phyloP scores from a whole-genome alignment of 306 rosid genomes.

The Carpinus fangiana region DNA sequence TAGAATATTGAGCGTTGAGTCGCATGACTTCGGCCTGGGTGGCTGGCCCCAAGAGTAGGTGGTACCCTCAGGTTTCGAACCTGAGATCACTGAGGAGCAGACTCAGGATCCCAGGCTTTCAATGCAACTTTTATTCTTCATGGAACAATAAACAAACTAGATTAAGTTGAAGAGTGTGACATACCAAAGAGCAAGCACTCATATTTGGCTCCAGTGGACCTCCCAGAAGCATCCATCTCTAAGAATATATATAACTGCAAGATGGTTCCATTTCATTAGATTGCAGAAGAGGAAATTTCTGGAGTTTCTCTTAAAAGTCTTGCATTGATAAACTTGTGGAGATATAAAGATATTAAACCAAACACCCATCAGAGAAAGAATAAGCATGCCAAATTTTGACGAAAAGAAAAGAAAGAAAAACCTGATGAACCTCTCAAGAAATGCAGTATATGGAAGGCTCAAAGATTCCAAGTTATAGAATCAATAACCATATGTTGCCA shows the following conservation, averaged over 20 bases:
- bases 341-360: not conserved
- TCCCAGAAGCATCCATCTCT: conserved; percentile 49
- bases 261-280: not conserved
- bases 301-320: not conserved
- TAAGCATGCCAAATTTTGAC: conserved; percentile 9
- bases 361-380: not conserved
- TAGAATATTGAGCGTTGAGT: too few relatives aligned
- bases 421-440: conserved; percentile 22
- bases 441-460: not conserved
- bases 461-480: conserved; percentile 11
- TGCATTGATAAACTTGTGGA: not conserved
- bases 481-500: conserved; percentile 6
- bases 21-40: too few relatives aligned
- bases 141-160: not conserved
- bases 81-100: too few relatives aligned
- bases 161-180: conserved; percentile 24
- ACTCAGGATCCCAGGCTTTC: too few relatives aligned
- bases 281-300: not conserved
- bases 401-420: conserved; percentile 7
- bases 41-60: too few relatives aligned
- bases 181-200: conserved; percentile 85
- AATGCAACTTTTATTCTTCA: not conserved
- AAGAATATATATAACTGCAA: conserved; percentile 35
- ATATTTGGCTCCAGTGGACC: conserved; percentile 45
- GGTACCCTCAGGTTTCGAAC: too few relatives aligned